Percentiles rank a stretch among this genome's conserved stretches.
Conservation (phyloP, 2,329 filamentous ascomycete genomes). For the Stagonosporopsis tanaceti region DNA sequence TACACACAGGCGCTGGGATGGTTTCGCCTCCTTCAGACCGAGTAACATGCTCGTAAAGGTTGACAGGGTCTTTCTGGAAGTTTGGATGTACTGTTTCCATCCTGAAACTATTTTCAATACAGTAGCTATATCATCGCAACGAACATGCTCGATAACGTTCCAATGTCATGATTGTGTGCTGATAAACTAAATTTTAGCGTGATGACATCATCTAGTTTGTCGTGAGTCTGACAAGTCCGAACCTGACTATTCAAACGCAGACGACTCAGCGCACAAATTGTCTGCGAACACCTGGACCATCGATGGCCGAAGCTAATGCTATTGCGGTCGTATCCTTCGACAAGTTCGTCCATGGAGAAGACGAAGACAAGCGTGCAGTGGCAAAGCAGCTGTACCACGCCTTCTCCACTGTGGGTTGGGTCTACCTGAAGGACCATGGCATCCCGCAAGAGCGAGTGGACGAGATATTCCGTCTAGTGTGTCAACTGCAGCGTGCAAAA, state of each 20-base stretch:
- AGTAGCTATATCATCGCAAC: too few species aligned
- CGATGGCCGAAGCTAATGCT: conserved; percentile 23
- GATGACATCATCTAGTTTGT: not conserved
- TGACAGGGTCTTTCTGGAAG: too few species aligned
- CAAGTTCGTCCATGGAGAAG: conserved; percentile 31
- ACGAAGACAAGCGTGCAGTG: conserved; percentile 31
- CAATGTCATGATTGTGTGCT: not conserved
- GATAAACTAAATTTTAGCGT: not conserved
- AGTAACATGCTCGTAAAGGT: not conserved
- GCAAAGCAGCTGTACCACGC: conserved; percentile 48
- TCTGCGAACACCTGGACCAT: not conserved
- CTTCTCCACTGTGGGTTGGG: conserved; percentile 52
- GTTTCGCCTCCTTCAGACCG: not conserved
- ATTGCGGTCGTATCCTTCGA: conserved; percentile 40
- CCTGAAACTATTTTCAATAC: too few species aligned
- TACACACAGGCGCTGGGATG: not conserved
- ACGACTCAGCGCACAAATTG: not conserved
- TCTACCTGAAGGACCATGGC: conserved; percentile 54
- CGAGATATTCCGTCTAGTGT: conserved; percentile 37
- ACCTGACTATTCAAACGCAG: not conserved
- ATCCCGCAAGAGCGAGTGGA: conserved; percentile 46
- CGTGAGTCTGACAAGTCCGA: too few species aligned
- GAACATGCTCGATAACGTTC: too few species aligned
- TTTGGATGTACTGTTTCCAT: too few species aligned
- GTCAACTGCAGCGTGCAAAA: conserved; percentile 4